Conservation (phyloP, 148 eudicot genomes). For the Suaeda aralocaspica region DNA sequence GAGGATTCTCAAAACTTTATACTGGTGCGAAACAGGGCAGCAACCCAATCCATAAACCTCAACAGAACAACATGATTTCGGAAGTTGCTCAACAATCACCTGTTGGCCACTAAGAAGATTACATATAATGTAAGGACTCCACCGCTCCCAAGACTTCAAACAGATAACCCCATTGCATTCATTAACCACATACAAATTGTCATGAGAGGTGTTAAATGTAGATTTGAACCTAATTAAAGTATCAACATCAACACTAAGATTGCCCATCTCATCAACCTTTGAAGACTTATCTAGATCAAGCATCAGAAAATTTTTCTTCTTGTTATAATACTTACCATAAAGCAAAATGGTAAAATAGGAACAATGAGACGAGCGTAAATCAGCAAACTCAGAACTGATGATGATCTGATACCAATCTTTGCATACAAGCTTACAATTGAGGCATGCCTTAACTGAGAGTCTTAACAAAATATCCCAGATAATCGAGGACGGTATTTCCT, state of each 20-base stretch:
- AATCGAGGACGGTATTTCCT: too few relatives aligned
- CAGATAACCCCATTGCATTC: not conserved
- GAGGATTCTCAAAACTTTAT: not conserved
- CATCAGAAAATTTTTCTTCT: not conserved
- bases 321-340: too few relatives aligned
- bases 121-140: not conserved
- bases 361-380: not conserved
- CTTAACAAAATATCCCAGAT: not conserved
- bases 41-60: not conserved
- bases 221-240: not conserved
- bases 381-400: not conserved
- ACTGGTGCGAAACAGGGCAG: not conserved
- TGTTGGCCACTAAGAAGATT: not conserved
- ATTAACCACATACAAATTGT: not conserved
- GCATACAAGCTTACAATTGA: conserved; percentile 8
- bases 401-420: conserved; percentile 9
- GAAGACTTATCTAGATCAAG: not conserved
- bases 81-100: not conserved
- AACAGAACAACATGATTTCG: too few relatives aligned
- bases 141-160: not conserved
- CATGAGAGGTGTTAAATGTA: not conserved
- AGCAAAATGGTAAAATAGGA: not conserved
- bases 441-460: not conserved
- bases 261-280: not conserved
- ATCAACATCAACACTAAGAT: not conserved